Evolutionary conservation across 1,139 yeast species (phyloP), one percentile per base, ranked within the genome.

Genomic region (Blastobotrys serpentis): DNA sequence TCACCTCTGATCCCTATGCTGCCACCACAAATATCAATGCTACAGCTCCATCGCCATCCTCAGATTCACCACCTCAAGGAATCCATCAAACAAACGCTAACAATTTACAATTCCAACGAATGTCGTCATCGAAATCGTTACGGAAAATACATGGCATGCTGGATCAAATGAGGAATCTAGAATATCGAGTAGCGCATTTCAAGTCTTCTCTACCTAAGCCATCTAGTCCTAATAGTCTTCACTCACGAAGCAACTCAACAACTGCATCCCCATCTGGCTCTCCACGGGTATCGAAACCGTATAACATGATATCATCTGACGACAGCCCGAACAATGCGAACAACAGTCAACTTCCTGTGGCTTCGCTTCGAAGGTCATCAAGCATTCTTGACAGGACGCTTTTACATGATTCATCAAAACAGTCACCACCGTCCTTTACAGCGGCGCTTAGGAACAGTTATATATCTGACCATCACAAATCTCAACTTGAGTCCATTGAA

Each of bases 81-180:
- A n/a, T n/a, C n/a, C n/a, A n/a, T n/a, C n/a, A n/a, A n/a, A n/a
- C n/a, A n/a, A n/a, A n/a, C n/a, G n/a, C n/a, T n/a, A n/a, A n/a
- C n/a, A n/a, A n/a, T n/a, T n/a, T n/a, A n/a, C n/a, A n/a, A n/a
- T n/a, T n/a, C n/a, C n/a, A n/a, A n/a, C n/a, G 60, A 30, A 46
- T 63, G 48, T 45, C 64, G n/a, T 52, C 70, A 29, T 55, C 64
- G 1, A 55, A 63, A 42, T 59, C 65, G 33, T 52, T 65, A 43
- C 59, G 67, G 23, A 61, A 62, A 43, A 62, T 66, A 33, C 68
- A 65, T 29, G 68, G 68, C 17, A 63, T 66, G 58, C 54, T 64
- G 10, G 64, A 63, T 47, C 68, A 64, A 43, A 62, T 65, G 60
- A 51, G 58, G 26, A 55, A 49, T 21, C 47, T 65, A 29, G 69